Base-by-base conservation (phyloP, 345 rosid genomes). In the Boechera retrofracta region DNA sequence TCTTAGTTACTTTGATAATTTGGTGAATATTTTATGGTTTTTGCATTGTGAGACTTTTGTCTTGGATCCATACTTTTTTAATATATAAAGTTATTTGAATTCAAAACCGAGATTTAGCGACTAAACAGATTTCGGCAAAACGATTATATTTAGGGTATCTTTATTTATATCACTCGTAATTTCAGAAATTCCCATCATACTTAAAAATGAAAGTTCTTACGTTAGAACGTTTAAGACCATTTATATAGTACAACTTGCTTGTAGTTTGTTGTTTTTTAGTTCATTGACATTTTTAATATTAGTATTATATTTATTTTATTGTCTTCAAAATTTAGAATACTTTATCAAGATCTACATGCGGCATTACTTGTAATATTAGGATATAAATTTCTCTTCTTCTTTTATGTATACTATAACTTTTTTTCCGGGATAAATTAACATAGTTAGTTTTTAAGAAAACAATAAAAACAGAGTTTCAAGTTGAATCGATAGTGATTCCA, bases 1-100 rank as follows among this genome's bases (percentile, higher is more conserved):
- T 29, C 21, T 69, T 76, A 51, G 33, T 60, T 53, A 69, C 57
- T 45, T 54, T 44, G 48, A 53, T 53, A 55, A 35, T 69, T 54
- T 69, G 51, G 58, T 76, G 11, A 18, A 39, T 51, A 18, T 10
- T 31, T 1, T 24, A 15, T 33, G 24, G 3, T 26, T 41, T 63
- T 10, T 61, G 52, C 24, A 64, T 8, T 64, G 53, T 48, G 31
- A 33, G 5, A 15, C 24, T 48, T 66, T 49, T n/a, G 3, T 66
- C 44, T 12, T 32, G 71, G 31, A 49, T 66, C 5, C 10, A 32
- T 28, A 66, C 7, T 16, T 18, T 1, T 47, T 16, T 31, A 3
- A 10, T 47, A 5, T 65, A 16, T n/a, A 38, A 61, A 36, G 45
- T 10, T 39, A 39, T 21, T 59, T 35, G 41, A 57, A 57, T 57